phyloP scores from a whole-genome alignment of 1,284 basidiomycete species.

The Athelia sp. region DNA sequence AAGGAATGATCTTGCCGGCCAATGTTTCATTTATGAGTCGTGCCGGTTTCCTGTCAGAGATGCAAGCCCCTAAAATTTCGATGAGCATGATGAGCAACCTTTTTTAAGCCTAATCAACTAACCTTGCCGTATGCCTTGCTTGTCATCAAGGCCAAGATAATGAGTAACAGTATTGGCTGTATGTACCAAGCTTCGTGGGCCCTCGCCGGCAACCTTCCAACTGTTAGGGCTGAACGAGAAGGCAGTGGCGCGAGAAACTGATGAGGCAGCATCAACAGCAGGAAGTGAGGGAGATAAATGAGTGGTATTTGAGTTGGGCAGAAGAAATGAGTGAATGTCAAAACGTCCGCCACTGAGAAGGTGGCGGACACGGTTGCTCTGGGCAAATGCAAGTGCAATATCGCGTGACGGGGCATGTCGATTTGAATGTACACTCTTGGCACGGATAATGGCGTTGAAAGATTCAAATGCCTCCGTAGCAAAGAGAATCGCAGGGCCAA shows the following conservation, averaged over 20 bases:
- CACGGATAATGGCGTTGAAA: conserved; percentile 12
- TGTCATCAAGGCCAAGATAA: neutral
- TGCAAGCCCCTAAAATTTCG: neutral
- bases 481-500: conserved; percentile 15
- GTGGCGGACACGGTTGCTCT: conserved; percentile 11
- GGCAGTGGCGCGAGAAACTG: neutral
- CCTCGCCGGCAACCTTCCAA: neutral
- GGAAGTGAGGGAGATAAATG: neutral
- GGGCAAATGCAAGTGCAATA: conserved; percentile 12
- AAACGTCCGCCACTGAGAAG: conserved; percentile 10
- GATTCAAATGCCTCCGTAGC: conserved; percentile 13
- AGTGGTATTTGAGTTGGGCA: neutral
- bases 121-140: neutral
- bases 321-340: neutral
- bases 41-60: neutral
- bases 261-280: neutral
- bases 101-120: neutral
- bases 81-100: neutral
- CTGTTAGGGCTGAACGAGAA: neutral
- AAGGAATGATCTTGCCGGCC: neutral
- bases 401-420: conserved; percentile 15
- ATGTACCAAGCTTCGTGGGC: neutral
- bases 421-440: conserved; percentile 7
- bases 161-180: neutral
- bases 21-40: neutral